Base-by-base conservation (phyloP, 768 basidiomycete genomes). In the Cystoderma amianthinum region DNA sequence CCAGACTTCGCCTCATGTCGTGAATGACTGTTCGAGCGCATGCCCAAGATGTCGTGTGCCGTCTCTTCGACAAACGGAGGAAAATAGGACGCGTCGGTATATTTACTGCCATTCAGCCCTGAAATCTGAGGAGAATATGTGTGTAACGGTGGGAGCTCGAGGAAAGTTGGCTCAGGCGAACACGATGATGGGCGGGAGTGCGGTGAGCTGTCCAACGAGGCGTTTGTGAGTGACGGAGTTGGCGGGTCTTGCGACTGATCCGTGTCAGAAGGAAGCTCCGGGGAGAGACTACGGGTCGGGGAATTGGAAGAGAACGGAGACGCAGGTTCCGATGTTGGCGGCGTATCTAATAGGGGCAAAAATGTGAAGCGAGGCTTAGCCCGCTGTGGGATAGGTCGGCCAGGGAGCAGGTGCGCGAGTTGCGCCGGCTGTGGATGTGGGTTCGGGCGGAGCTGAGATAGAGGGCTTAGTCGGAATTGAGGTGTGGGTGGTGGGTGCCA, bases 121-220 rank as follows among this genome's bases (percentile, higher is more conserved):
- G 38, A 18, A 32, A 24, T 18, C 28, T 33, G 43, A 30, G 42
- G 32, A 4, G 25, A 25, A 13, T 36, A 22, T 39, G 13, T 25
- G 22, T 22, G 35, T 25, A 38, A 42, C 9, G 48, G 52, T 18
- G 59, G 54, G 3, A 61, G 52, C 22, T 59, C 54, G 23, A 63
- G 52, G n/a, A 56, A 58, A 1, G 55, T 41, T 2, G 59, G 57
- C 30, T 36, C 35, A 17, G 35, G 35, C 9, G 62, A 61, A 1
- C 48, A 49, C 1, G 61, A 63, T 25, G 62, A 65, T 4, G 64
- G 60, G 24, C 60, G 53, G 1, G 63, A 64, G 2, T 51, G 48
- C 4, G 63, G 63, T 36, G 62, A 65, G 49, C 64, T 65, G 33
- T 63, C 60, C 7, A 63, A 43, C 4, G 66, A 66, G 2, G 65